Evolutionary conservation across 2,329 filamentous ascomycete genomes (phyloP), one percentile per base, ranked within the genome.

Genomic region (Alternaria sp.): DNA sequence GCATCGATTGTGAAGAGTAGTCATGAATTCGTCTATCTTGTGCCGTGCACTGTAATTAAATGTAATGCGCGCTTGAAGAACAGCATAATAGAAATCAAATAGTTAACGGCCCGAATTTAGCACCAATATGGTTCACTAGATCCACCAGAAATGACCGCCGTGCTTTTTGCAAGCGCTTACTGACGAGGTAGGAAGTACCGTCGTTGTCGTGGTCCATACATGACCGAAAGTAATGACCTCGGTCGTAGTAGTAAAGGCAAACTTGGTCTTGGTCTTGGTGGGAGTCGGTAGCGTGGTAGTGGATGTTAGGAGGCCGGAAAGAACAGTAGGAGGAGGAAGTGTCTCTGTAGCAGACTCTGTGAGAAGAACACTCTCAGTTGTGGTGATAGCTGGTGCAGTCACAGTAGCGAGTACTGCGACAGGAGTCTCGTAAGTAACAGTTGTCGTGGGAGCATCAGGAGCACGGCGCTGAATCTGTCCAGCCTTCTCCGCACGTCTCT

Each of bases 231-330:
- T 80, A 13, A 79, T 72, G 3, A 78, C 77, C 46, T 70, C 75
- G 3, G 78, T 81, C 2, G 71, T 75, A 1, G 67, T 72, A 8
- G 69, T 60, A 19, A 67, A 77, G 9, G 67, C 73, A 47, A 75
- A 73, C 5, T 62, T 66, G 36, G 77, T 52, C 7, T 69, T 66
- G 5, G 79, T 80, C 62, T 78, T 79, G 0, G 78, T 81, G 1
- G 73, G 72, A 2, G 78, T 78, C 6, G 80, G 78, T 2, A 77
- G 72, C 2, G 80, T 81, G 10, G 75, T 72, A 0, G 76, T 80
- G 3, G 65, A 60, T 1, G 75, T 79, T 15, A 70, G 73, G 15
- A 74, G 62, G 10, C 80, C 80, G 6, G 73, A 77, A 49, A 73
- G 74, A 10, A 81, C 68, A 0, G 80, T 82, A 5, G 69, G 66